phyloP scores from a whole-genome alignment of 495 filamentous ascomycete species.

The Tetracladium setigerum region DNA sequence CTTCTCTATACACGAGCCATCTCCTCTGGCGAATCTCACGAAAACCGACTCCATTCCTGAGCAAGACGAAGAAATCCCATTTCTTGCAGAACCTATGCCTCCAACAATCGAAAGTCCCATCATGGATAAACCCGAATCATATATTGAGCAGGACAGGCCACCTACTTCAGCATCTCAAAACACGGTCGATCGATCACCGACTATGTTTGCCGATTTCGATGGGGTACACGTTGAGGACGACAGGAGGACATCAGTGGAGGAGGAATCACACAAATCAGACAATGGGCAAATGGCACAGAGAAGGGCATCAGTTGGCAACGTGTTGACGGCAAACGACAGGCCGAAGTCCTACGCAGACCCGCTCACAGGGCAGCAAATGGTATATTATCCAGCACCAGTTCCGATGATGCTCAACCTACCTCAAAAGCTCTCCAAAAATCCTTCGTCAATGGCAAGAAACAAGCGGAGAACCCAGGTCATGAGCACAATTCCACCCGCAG shows the following conservation, averaged over 20 bases:
- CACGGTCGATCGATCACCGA: conserved; percentile 60
- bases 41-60: conserved; percentile 18
- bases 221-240: conserved; percentile 59
- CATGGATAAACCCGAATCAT: conserved; percentile 13
- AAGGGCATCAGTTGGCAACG: conserved; percentile 9
- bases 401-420: conserved; percentile 90
- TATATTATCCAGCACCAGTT: conserved; percentile 92
- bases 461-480: conserved; percentile 61
- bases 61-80: conserved; percentile 9
- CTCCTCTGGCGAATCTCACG: no score
- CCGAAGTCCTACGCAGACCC: conserved; percentile 58
- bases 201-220: conserved; percentile 86
- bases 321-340: conserved; percentile 29
- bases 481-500: conserved; percentile 36
- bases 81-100: conserved; percentile 16
- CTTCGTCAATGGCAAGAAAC: conserved; percentile 49
- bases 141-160: conserved; percentile 21
- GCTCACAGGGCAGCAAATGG: conserved; percentile 64
- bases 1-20: no score
- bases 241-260: conserved; percentile 9
- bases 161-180: conserved; percentile 50
- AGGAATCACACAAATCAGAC: conserved; percentile 3
- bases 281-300: not conserved
- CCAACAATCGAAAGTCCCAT: not conserved
- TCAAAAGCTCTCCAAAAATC: conserved; percentile 72